A percentile compares a stretch with the other conserved stretches of the same genome.
Conservation (phyloP, 352 stramenopile species). For the Globisporangium nodosum region DNA sequence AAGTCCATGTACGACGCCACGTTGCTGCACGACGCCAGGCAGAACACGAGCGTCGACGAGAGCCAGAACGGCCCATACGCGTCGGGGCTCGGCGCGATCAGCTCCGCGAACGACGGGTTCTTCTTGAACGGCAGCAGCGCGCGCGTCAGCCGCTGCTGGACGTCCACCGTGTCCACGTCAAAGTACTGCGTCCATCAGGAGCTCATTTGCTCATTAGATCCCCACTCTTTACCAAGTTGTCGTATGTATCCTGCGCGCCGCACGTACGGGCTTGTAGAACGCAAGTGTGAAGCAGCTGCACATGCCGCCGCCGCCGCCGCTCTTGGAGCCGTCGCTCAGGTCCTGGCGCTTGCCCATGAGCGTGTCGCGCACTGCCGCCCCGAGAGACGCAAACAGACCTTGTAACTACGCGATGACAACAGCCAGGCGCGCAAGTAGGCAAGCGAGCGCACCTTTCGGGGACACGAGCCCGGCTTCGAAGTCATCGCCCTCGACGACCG, state of each 20-base stretch:
- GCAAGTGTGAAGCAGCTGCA: conserved; percentile 80
- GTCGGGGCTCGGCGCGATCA: conserved; percentile 51
- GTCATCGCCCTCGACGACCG: conserved; percentile 63
- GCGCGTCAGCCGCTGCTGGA: conserved; percentile 68
- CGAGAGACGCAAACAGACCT: too few species aligned
- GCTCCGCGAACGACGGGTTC: conserved; percentile 71
- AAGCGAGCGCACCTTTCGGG: conserved; percentile 39
- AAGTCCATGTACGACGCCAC: conserved; percentile 79
- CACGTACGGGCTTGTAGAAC: conserved; percentile 75
- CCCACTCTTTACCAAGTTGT: too few species aligned
- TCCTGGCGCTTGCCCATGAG: conserved; percentile 51
- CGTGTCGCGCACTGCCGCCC: conserved; percentile 33
- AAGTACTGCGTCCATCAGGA: conserved; percentile 50
- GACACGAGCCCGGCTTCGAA: conserved; percentile 74
- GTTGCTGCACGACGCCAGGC: conserved; percentile 81
- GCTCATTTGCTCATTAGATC: too few species aligned
- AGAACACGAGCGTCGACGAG: conserved; percentile 84
- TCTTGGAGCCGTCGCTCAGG: conserved; percentile 30
- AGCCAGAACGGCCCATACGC: conserved; percentile 85
- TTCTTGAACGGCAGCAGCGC: conserved; percentile 83
- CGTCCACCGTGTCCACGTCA: conserved; percentile 78
- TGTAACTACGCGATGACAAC: too few species aligned
- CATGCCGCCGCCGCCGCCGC: conserved; percentile 32
- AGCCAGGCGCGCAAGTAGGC: neutral
- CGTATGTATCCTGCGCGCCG: neutral